phyloP scores from a whole-genome alignment of 306 rosid species.

The Cotoneaster glaucophyllus region DNA sequence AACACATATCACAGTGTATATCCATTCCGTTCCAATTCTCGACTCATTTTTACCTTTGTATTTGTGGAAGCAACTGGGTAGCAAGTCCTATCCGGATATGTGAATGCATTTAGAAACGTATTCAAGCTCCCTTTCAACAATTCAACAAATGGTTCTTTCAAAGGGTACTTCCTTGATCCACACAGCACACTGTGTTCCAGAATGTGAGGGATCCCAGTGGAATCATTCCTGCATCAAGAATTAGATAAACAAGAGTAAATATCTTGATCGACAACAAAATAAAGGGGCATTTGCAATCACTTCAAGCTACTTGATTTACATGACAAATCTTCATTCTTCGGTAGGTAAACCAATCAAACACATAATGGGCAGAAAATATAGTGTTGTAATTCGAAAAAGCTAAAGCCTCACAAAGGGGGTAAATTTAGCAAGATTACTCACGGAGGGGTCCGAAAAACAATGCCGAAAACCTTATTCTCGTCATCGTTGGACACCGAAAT shows the following conservation, averaged over 20 bases:
- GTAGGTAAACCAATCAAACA: not conserved
- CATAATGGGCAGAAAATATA: not conserved
- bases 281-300: not conserved
- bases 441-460: constrained; percentile 97
- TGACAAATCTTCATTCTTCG: not conserved
- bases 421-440: constrained; percentile 21
- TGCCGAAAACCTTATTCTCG: constrained; percentile 95
- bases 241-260: not conserved
- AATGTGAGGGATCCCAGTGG: constrained; percentile 97
- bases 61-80: constrained; percentile 97
- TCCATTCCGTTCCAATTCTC: not conserved
- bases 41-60: constrained; percentile 45
- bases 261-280: not conserved
- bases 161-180: constrained; percentile 91
- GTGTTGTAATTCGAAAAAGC: not conserved
- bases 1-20: not conserved
- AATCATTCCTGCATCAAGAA: constrained; percentile 59
- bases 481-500: constrained; percentile 84
- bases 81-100: constrained; percentile 97
- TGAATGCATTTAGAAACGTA: constrained; percentile 91
- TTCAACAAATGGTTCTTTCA: constrained; percentile 94
- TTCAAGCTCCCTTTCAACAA: constrained; percentile 84
- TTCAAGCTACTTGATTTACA: not conserved
- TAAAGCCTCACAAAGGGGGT: not conserved
- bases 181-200: constrained; percentile 94